Conservation (phyloP, 2,329 filamentous ascomycete genomes). For the Acrodontium crateriforme region DNA sequence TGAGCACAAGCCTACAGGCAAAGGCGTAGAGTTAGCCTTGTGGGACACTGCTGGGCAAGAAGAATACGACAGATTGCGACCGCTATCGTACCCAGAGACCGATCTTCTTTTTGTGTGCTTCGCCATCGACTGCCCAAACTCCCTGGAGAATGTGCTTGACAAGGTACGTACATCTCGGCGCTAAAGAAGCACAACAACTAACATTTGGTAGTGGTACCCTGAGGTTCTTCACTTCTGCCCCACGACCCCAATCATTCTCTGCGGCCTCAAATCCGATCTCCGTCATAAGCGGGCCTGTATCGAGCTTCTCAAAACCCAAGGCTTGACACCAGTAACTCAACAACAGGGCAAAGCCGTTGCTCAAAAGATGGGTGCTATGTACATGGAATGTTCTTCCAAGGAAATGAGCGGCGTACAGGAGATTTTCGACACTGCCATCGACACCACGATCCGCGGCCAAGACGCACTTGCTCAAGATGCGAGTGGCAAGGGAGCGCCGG, state of each 20-base stretch:
- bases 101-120: conserved; percentile 98
- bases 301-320: conserved; percentile 96
- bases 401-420: conserved; percentile 94
- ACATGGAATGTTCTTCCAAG: conserved; percentile 98
- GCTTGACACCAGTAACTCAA: conserved; percentile 82
- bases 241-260: conserved; percentile 86
- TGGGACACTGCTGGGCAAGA: conserved; percentile 99
- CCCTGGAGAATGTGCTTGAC: conserved; percentile 94
- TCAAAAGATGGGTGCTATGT: conserved; percentile 82
- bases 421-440: conserved; percentile 84
- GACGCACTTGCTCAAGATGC: conserved; percentile 27
- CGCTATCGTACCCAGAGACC: conserved; percentile 93
- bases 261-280: conserved; percentile 93
- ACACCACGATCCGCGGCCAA: conserved; percentile 71
- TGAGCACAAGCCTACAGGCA: conserved; percentile 72
- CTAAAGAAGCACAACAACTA: conserved; percentile 5
- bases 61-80: conserved; percentile 91
- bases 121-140: conserved; percentile 96
- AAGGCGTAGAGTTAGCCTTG: conserved; percentile 88
- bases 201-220: conserved; percentile 76
- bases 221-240: conserved; percentile 98
- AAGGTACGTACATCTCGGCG: conserved; percentile 50
- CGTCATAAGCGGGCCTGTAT: conserved; percentile 93
- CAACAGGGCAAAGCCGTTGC: conserved; percentile 83
- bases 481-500: conserved; percentile 13